Evolutionary conservation across 2,329 filamentous ascomycete species (phyloP).

Genomic region (Xylaria multiplex): DNA sequence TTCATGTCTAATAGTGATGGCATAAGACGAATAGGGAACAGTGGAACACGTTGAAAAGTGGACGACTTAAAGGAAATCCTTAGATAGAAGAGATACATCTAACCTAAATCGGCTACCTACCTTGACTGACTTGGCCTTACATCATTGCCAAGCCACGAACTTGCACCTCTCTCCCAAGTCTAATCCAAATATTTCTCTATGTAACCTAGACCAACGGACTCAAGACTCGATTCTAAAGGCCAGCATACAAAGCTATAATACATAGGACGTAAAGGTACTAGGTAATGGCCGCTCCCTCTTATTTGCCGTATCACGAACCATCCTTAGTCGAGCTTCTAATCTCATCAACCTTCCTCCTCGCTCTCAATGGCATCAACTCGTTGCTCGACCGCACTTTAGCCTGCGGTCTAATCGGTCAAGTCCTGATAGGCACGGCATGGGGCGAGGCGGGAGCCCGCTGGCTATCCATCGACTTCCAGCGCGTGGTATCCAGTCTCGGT

Average conservation of each 20-base stretch:
- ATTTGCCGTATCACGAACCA: slow-evolving; percentile 70
- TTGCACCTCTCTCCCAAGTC: too few species aligned
- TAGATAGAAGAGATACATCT: background rate
- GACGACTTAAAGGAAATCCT: background rate
- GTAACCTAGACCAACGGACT: background rate
- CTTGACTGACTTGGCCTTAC: background rate
- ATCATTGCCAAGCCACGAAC: slow-evolving; percentile 23
- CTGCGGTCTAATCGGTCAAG: slow-evolving; percentile 77
- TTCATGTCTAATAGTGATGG: background rate
- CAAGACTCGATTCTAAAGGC: background rate
- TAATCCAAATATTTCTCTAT: too few species aligned
- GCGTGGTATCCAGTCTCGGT: slow-evolving; percentile 70
- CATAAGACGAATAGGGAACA: background rate
- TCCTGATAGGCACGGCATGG: slow-evolving; percentile 76
- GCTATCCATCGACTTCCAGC: slow-evolving; percentile 56
- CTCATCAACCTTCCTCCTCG: slow-evolving; percentile 69
- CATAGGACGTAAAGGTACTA: background rate
- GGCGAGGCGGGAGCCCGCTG: slow-evolving; percentile 72
- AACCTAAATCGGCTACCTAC: too few species aligned
- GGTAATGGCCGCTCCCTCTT: slow-evolving; percentile 35
- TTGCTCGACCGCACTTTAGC: slow-evolving; percentile 69
- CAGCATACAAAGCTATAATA: background rate
- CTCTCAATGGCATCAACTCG: slow-evolving; percentile 68
- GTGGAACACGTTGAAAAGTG: background rate
- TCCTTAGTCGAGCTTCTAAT: slow-evolving; percentile 67